Evolutionary conservation across 306 rosid species (phyloP), one percentile per base, ranked within the genome.

Genomic region (Sophora flavescens): DNA sequence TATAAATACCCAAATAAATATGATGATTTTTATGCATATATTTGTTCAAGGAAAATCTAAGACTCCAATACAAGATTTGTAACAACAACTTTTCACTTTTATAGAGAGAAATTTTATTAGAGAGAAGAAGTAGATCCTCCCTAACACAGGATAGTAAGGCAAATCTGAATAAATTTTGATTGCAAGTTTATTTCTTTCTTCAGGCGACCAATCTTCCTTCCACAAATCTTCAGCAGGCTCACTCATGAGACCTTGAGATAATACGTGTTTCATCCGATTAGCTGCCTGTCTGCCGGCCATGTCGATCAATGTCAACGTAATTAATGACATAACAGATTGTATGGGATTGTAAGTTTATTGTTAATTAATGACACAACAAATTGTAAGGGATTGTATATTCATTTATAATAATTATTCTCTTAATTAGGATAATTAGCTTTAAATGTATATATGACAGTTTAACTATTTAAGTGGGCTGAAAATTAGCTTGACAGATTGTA

Each of bases 211-310:
- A 42, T 87, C 90, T 63, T 83, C 77, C 84, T 69, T 83, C 93
- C 93, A 88, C 94, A 92, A 90, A 22, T 79, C 88, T 77, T 82
- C 82, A 6, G 42, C 9, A 72, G 50, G 5, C 81, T 83, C 84
- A 8, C 57, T 54, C 53, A 14, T 75, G 42, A 71, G 17, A 78
- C 47, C 83, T 36, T 77, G 83, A 69, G 87, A 85, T 38, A 86
- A 59, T 54, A 79, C 58, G 47, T 14, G 74, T 83, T 73, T 30
- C 32, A 87, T 87, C 77, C 97, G 86, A 78, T 88, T 90, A 90
- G 88, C 75, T 35, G 98, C 93, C 75, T 87, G 78, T 57, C 83
- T 87, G 74, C 96, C 93, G 3, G 98, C 98, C 80, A 84, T 90
- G 84, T 86, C 76, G 12, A 84, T 93, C n/a, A n/a, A n/a, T n/a